Percentiles rank a stretch among this genome's conserved stretches.
These are phyloP conservation scores for Sisymbrium irio DNA, from an alignment of 345 rosid species.

Conservation along the genomic window DNA sequence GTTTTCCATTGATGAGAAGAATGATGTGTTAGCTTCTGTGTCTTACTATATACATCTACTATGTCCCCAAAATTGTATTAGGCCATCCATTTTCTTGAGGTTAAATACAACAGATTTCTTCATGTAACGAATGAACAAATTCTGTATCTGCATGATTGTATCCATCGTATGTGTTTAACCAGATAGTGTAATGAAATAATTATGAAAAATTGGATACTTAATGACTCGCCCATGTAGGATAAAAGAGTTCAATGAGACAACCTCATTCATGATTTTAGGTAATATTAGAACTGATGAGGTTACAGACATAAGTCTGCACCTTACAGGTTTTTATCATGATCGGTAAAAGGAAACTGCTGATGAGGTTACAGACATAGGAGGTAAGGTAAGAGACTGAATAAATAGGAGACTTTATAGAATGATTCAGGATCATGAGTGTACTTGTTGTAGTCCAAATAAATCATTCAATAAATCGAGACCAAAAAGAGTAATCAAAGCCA, in stretches of 20 bases:
- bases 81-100: too few relatives aligned
- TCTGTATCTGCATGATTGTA: neutral
- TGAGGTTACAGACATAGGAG: too few relatives aligned
- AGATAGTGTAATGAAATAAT: neutral
- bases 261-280: neutral
- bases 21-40: neutral
- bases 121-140: neutral
- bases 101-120: too few relatives aligned
- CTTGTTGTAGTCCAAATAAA: neutral
- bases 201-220: neutral
- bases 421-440: neutral
- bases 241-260: neutral
- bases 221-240: neutral
- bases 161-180: neutral
- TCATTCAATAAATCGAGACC: neutral
- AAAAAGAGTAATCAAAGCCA: constrained; percentile 3
- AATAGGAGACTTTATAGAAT: neutral
- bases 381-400: neutral
- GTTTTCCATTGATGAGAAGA: neutral
- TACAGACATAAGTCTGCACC: too few relatives aligned
- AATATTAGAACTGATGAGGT: too few relatives aligned
- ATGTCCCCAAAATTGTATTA: neutral
- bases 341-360: too few relatives aligned
- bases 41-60: neutral
- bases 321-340: neutral